Base-by-base conservation (phyloP, 2,329 filamentous ascomycete genomes). In the Colletotrichum destructivum region DNA sequence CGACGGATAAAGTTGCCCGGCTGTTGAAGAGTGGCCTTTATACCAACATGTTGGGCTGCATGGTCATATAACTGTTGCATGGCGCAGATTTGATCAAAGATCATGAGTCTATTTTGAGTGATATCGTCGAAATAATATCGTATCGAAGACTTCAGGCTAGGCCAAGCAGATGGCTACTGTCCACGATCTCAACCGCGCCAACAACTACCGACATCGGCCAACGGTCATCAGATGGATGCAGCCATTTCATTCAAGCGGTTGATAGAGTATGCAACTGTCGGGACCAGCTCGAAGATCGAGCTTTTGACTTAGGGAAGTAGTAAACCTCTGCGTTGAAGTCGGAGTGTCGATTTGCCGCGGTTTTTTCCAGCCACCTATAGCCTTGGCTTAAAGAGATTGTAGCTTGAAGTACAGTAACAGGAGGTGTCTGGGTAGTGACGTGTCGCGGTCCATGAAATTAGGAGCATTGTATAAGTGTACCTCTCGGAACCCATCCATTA, bases 1-100 rank as follows among this genome's bases (percentile, higher is more conserved):
- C 74, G 31, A 74, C 74, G 49, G 61, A 69, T 71, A 64, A 72
- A 51, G 42, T 66, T 15, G 72, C 54, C 26, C 40, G n/a, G 16
- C 55, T 65, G 59, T 23, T 65, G 35, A 66, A 8, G 16, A 47
- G 9, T 15, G 6, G 5, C 38, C 35, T 55, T 55, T 5, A 59
- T 47, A 47, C 13, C 23, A n/a, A 16, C 4, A 60, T 13, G 2
- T 60, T 26, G 56, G 40, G 21, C 31, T 16, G 31, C n/a, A 13
- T 31, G 8, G 26, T 2, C 18, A 18, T 13, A n/a, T 4, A 18
- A 16, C 13, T 13, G 15, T 59, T 8, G 15, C 16, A 12, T 31
- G 38, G 16, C 21, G 44, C 23, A 12, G 9, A 15, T n/a, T 26
- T 12, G n/a, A 18, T 44, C 42, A 9, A 26, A 46, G 8, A 16